Base-by-base conservation (phyloP, 106 monocot genomes). In the Acanthochlamys bracteata region DNA sequence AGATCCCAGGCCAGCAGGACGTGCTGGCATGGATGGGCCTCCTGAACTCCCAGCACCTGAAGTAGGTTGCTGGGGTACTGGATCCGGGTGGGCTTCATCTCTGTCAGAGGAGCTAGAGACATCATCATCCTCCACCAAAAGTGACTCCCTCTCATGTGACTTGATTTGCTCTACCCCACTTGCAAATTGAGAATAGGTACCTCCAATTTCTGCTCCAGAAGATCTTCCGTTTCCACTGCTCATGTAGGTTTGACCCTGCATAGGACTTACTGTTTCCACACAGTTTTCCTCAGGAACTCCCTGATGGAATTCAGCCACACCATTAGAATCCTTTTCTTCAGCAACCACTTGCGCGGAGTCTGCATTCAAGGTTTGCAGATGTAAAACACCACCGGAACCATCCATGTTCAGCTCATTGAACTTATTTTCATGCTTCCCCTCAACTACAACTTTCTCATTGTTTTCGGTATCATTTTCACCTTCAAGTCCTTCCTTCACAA, bases 1-100 rank as follows among this genome's bases (percentile, higher is more conserved):
- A 7, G 89, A 74, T 33, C 96, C 96, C 26, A 96, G 96, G 17
- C 96, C 96, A 41, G 90, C 82, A 52, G 96, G 96, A 71, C 24
- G 83, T 71, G 78, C 20, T 8, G 71, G 59, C 68, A 79, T 67
- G 47, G 74, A 63, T 13, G 80, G 64, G 19, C 41, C 58, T 15
- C 62, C 55, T 23, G 63, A 57, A 42, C 26, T 61, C 54, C 52
- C 60, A 17, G 63, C 40, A 7, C 0, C 14, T 57, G 79, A 51
- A 41, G 27, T 20, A 41, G 62, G 3, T 11, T 64, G n/a, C 47
- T 64, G 7, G 47, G 65, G 68, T 51, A 15, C 71, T 46, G 1
- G 67, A 40, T 25, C 25, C 52, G 14, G 12, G 33, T 33, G 65
- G 19, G 53, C 75, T 41, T 76, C 68, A 11, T 84, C 79, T 25